Evolutionary conservation across 495 filamentous ascomycete species (phyloP), one percentile per base, ranked within the genome.

Genomic region (Articulospora tetracladia): DNA sequence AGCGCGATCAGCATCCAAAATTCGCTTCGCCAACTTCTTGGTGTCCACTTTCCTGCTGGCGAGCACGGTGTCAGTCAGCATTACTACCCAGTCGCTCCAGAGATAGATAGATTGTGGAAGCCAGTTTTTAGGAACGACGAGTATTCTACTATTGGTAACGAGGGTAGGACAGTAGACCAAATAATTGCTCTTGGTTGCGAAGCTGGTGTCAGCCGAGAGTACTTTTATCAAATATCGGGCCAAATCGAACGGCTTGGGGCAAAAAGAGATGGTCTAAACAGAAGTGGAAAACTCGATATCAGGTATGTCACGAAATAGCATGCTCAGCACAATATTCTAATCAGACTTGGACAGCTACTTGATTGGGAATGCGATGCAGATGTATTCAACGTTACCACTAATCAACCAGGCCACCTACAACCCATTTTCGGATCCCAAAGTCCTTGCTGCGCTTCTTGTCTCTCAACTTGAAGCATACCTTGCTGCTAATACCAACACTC

Each of bases 391-490:
- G 7, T 52, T 60, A 0, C 56, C 62, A 32, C 39, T 51, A 0
- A 34, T 26, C 19, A 36, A 24, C 19, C 52, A 60, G 8, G 50
- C 27, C 41, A 32, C 23, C 13, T 46, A 52, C 28, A 64, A 68
- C 55, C 63, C 68, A 36, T 55, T 66, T 3, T 57, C 61, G 30
- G 55, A 59, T 44, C 64, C 66, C 1, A 22, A 36, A n/a, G 8
- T 62, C 7, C 62, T 71, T 20, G 69, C 69, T 27, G 44, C 63
- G 10, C 57, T 66, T 13, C 59, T 71, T 22, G 54, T 71, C 25
- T 64, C 69, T 13, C 64, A 71, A 19, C 30, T 71, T n/a, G 69
- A 71, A 28, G 54, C 64, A 10, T 69, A 63, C 47, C 59, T 71
- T 12, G 58, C 64, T 22, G 47, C 25, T 34, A 68, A 71, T 48